Percentiles rank a stretch among this genome's conserved stretches.
Conservation (phyloP, 257 asterid species). For the Voacanga thouarsii region DNA sequence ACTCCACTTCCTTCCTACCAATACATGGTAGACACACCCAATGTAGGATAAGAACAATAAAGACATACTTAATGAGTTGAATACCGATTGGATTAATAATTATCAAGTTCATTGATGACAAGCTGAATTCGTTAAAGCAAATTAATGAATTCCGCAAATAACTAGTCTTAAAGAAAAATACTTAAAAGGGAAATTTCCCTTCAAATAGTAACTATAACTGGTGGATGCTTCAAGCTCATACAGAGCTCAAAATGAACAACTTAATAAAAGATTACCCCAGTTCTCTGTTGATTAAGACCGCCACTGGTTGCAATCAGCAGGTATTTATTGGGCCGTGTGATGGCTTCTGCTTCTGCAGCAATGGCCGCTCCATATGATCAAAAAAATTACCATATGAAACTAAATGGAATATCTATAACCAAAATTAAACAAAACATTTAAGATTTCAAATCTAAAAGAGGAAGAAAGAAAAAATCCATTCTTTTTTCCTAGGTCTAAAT, state of each 20-base stretch:
- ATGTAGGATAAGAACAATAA: background rate
- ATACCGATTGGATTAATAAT: background rate
- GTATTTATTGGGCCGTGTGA: slow-evolving; percentile 60
- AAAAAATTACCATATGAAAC: slow-evolving; percentile 1
- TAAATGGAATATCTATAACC: background rate
- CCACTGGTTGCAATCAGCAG: slow-evolving; percentile 94
- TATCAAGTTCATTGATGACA: background rate
- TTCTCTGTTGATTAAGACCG: slow-evolving; percentile 97
- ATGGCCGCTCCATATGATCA: slow-evolving; percentile 10
- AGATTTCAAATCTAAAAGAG: background rate
- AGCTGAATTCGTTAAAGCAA: background rate
- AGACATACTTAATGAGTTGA: background rate
- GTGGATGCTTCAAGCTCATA: background rate
- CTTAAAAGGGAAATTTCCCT: background rate
- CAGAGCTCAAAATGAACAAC: background rate
- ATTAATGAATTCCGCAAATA: background rate
- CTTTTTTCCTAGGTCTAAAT: background rate
- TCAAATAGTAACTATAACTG: background rate
- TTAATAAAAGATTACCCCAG: slow-evolving; percentile 62
- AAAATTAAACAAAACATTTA: background rate
- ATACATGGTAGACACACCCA: background rate
- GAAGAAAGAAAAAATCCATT: background rate
- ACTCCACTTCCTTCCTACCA: background rate
- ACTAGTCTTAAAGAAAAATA: background rate
- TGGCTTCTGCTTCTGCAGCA: slow-evolving; percentile 58